Conservation (phyloP, 371 early-diverging fungal species). For the Saksenaea oblongispora region DNA sequence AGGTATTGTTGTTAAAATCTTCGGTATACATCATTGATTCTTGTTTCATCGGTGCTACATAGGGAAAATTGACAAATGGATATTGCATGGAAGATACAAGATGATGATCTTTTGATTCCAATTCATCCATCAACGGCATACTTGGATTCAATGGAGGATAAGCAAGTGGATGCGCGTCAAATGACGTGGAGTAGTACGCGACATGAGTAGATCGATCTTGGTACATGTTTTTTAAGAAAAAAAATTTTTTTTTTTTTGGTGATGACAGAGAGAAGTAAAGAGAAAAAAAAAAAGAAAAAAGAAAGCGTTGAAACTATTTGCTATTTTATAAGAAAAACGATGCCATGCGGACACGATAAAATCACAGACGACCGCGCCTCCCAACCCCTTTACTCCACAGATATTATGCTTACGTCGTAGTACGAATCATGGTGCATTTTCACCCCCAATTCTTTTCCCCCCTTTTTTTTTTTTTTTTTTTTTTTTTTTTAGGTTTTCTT, state of each 20-base stretch:
- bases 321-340: not conserved
- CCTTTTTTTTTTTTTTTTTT: no score
- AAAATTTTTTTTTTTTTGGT: not conserved
- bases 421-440: not conserved
- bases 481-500: no score
- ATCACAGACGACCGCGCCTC: not conserved
- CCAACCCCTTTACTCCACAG: not conserved
- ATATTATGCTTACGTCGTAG: not conserved
- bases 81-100: not conserved
- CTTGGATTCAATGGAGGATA: not conserved
- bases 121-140: not conserved
- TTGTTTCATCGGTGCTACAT: not conserved
- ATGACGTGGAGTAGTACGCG: not conserved
- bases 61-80: not conserved
- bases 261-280: not conserved
- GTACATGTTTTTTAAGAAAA: not conserved
- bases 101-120: not conserved
- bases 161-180: not conserved
- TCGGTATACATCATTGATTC: not conserved
- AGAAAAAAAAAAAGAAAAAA: not conserved
- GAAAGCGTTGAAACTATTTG: not conserved
- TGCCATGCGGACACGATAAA: no score
- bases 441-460: not conserved
- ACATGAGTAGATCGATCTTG: constrained; percentile 1
- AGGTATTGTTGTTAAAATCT: not conserved